Base-by-base conservation (phyloP, 2,329 filamentous ascomycete species). In the Ceratocystis harringtonii region DNA sequence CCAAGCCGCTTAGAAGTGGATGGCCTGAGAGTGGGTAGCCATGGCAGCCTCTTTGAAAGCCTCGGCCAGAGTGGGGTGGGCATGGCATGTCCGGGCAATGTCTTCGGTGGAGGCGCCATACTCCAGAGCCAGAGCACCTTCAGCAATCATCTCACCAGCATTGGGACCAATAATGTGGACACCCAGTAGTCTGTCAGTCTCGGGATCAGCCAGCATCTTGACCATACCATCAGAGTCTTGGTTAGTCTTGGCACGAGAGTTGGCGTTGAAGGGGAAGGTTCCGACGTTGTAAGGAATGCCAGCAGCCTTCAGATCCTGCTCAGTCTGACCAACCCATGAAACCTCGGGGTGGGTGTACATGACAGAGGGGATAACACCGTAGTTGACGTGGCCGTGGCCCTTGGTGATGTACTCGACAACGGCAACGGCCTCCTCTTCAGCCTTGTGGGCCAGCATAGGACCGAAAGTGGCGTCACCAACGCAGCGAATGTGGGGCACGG, bases 311-410 rank as follows among this genome's bases (percentile, higher is more conserved):
- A 99, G 82, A 71, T 99, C 94, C 75, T 92, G 88, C 81, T 99
- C 94, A 76, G 87, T 96, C 81, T 96, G 92, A 67, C 94, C 94
- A 60, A 99, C 94, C 94, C 94, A 99, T 44, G 94, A 91, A 70
- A 97, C 94, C 78, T 99, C 94, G 43, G 94, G 94, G 80, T 96
- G 88, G 10, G 94, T 97, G 84, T 99, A 99, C 94, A 99, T 99
- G 79, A 99, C 94, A 43, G 90, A 94, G 70, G 94, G 94, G 74
- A 99, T 99, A 76, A 88, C 90, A 73, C 85, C 90, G 79, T 99
- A 99, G 87, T 99, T 99, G 78, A 99, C 94, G 78, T 99, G 94
- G 67, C 94, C 94, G 77, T 95, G 88, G 70, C 91, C 91, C 82
- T 97, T 97, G 80, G 90, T 92, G 78, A 99, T 94, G 81, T 91